Evolutionary conservation across 768 basidiomycete species (phyloP), one percentile per base, ranked within the genome.

Genomic region (Inosperma sp.): DNA sequence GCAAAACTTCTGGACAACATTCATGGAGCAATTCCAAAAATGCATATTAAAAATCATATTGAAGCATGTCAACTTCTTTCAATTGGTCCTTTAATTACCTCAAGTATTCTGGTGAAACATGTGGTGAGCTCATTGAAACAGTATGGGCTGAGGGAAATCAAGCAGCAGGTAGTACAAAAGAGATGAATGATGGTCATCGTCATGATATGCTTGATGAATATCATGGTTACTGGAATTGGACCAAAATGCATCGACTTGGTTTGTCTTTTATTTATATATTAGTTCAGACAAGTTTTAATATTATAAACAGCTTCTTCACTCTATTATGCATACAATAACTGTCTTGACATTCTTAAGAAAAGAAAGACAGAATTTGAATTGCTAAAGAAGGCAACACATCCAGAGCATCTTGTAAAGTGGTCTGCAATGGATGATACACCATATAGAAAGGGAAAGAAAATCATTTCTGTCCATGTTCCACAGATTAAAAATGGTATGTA

Each of bases 141-240:
- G 22, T 47, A 4, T 64, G 64, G 62, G 55, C 61, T 5, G 64
- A 64, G 40, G 41, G 45, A 10, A 68, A 68, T 30, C 59, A 57
- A 35, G 53, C 56, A 5, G 60, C 54, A 4, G 62, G 60, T 8
- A 65, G 61, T 50, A 68, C 65, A 3, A 63, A 62, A 27, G 59
- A 68, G 45, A 50, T 51, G 55, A 68, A 68, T 35, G 53, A 56
- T 22, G 67, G 65, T 0, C 62, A 68, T 44, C 57, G 63, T 3
- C 65, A 68, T 37, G 66, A 67, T 45, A 59, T 41, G n/a, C 48
- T 69, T 3, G 64, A 65, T 26, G 64, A 62, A 33, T 56, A 53
- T 29, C 50, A 50, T 22, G 51, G 51, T 4, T 58, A 51, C 34
- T 64, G 62, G 63, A 69, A 65, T 40, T 65, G 61, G 62, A 50